Base-by-base conservation (phyloP, 2,329 filamentous ascomycete species). In the Alternaria panax region DNA sequence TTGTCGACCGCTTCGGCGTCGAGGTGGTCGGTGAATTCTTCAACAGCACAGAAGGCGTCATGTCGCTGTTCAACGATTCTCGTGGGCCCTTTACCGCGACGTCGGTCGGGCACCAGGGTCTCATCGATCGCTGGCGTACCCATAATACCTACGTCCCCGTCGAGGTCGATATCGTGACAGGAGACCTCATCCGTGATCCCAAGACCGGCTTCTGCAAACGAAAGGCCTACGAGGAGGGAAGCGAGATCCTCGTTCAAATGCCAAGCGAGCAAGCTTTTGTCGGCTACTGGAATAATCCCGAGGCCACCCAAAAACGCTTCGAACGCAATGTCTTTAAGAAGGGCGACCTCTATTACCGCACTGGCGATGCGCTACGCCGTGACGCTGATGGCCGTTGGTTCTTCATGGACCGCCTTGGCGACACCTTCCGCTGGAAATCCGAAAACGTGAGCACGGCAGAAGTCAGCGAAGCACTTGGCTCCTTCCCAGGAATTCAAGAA, bases 41-140 rank as follows among this genome's bases (percentile, higher is more conserved):
- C 82, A 91, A 90, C 74, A 90, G 88, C 58, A 91, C 89, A 1
- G 91, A 93, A 76, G 89, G 90, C 28, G 83, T 92, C 50, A 84
- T 93, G 67, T 75, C 77, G 0, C 79, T 92, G 9, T 76, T 87
- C 55, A 91, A 90, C 69, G 75, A 83, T 22, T 85, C 85, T 54
- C 80, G 83, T 12, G 78, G 90, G 1, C 86, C 88, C 24, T 92
- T 87, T 72, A 81, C 85, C 4, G 83, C 86, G 7, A 84, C 86
- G 5, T 82, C 85, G 27, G 89, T 93, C 3, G 91, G 90, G 1
- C 89, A 92, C 67, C 89, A 93, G 66, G 91, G 91, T 2, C 75
- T 85, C 2, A 73, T 93, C 40, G 74, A 85, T 30, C 84, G 90
- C 2, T 76, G 79, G 52, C 67, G 82, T 2, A 78, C 85, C 59